Conservation (phyloP, 1,139 yeast species). For the Hemisphaericaspora xylofermentans region DNA sequence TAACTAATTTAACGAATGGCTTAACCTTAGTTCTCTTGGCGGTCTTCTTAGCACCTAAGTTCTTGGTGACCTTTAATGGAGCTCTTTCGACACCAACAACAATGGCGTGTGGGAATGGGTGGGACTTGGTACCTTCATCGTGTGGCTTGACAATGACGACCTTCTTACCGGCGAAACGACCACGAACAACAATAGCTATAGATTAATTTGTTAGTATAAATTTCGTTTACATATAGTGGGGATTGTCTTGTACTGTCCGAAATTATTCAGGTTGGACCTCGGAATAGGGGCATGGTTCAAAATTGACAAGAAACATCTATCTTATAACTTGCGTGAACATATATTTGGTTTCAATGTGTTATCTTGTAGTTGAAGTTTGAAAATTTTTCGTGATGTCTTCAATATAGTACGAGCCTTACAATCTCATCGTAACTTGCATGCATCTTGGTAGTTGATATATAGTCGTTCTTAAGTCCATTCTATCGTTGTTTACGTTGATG, state of each 20-base stretch:
- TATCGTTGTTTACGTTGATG: background rate
- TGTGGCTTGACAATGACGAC: conserved; percentile 98
- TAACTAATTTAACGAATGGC: conserved; percentile 98
- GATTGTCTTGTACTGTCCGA: background rate
- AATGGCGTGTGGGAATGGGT: conserved; percentile 99
- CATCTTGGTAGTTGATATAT: background rate
- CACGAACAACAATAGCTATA: conserved; percentile 98
- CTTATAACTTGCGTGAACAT: too few species aligned
- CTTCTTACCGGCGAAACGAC: conserved; percentile 99
- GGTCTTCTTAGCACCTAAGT: conserved; percentile 93
- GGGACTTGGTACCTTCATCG: conserved; percentile 98
- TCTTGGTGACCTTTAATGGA: conserved; percentile 96
- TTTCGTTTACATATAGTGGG: background rate
- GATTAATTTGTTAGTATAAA: conserved; percentile 32
- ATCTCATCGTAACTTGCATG: background rate
- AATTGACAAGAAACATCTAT: too few species aligned
- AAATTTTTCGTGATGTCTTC: background rate
- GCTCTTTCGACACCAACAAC: conserved; percentile 99
- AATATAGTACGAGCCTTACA: background rate
- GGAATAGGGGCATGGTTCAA: background rate
- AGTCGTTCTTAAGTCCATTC: too few species aligned
- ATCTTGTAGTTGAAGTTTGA: background rate
- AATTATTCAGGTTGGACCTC: background rate
- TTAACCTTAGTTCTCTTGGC: conserved; percentile 98
- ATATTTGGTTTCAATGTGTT: background rate